Conservation (phyloP, 305 asterid species). For the Petunia hybrid region DNA sequence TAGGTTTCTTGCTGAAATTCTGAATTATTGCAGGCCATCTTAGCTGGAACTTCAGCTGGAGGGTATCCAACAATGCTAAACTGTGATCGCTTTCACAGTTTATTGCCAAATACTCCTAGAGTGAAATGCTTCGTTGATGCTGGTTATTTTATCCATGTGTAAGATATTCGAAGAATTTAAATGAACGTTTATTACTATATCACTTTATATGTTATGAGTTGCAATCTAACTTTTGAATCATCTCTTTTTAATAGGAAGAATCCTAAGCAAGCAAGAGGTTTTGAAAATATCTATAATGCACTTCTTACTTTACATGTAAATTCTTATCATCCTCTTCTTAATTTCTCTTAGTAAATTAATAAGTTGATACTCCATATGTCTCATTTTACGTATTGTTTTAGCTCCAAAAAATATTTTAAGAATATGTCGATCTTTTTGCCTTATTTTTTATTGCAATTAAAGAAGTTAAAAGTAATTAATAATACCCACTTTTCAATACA, state of each 20-base stretch:
- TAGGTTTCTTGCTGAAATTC: no score
- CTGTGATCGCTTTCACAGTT: constrained; percentile 13
- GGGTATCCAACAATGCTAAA: constrained; percentile 19
- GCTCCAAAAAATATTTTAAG: no score
- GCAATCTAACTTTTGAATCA: no score
- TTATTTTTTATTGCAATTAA: no score
- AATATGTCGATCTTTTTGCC: no score
- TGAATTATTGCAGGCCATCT: constrained; percentile 1
- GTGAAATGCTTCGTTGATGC: constrained; percentile 11
- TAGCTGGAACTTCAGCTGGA: constrained; percentile 28
- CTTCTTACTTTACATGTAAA: not conserved
- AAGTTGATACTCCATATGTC: no score
- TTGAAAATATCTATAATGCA: not conserved
- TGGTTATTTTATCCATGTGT: not conserved
- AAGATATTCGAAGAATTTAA: not conserved
- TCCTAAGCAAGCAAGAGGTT: not conserved
- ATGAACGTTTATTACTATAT: no score
- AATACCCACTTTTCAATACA: no score
- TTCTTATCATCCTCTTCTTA: not conserved
- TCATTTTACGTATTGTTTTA: no score
- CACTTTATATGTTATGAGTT: no score
- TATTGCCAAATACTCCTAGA: not conserved
- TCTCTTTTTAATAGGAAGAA: not conserved
- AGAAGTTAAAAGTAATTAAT: no score
- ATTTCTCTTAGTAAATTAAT: no score